Evolutionary conservation across 371 early-diverging fungal species (phyloP).

Genomic region (Saksenaea vasiformis): DNA sequence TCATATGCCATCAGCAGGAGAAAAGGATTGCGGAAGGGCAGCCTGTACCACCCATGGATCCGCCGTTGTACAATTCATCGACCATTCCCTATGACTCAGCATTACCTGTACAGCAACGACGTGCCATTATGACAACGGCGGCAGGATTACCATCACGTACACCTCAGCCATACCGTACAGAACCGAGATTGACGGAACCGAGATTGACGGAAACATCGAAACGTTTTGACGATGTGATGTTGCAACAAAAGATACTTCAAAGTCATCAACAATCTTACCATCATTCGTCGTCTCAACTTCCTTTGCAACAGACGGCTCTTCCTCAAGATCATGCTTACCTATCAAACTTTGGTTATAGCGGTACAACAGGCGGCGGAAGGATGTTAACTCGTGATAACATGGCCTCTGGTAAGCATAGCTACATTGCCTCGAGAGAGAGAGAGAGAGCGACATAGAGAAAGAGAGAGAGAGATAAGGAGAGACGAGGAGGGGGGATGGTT

Average conservation of each 20-base stretch:
- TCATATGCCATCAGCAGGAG: slow-evolving; percentile 22
- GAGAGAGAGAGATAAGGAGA: too few relatives aligned
- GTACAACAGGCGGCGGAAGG: slow-evolving; percentile 34
- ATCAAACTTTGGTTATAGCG: slow-evolving; percentile 29
- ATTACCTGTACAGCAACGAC: slow-evolving; percentile 30
- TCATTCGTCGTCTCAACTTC: slow-evolving; percentile 1
- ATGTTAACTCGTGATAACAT: slow-evolving; percentile 39
- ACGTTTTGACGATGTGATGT: slow-evolving; percentile 53
- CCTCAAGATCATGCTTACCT: slow-evolving; percentile 31
- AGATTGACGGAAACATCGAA: slow-evolving; percentile 53
- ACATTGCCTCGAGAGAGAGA: slow-evolving; percentile 18
- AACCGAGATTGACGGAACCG: slow-evolving; percentile 45
- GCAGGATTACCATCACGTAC: slow-evolving; percentile 36
- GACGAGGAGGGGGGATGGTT: too few relatives aligned
- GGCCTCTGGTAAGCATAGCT: slow-evolving; percentile 35
- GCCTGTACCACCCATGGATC: slow-evolving; percentile 18
- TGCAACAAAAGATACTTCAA: slow-evolving; percentile 45
- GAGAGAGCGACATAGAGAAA: slow-evolving; percentile 23
- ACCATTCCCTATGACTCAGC: slow-evolving; percentile 20
- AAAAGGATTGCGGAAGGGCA: slow-evolving; percentile 28
- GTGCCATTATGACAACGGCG: slow-evolving; percentile 21
- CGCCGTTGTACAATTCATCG: slow-evolving; percentile 20
- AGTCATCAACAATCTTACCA: slow-evolving; percentile 26
- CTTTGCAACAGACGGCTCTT: slow-evolving; percentile 9
- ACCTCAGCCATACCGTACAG: slow-evolving; percentile 38